Conservation (phyloP, 805 yeast genomes). For the Yueomyces sinensis region DNA sequence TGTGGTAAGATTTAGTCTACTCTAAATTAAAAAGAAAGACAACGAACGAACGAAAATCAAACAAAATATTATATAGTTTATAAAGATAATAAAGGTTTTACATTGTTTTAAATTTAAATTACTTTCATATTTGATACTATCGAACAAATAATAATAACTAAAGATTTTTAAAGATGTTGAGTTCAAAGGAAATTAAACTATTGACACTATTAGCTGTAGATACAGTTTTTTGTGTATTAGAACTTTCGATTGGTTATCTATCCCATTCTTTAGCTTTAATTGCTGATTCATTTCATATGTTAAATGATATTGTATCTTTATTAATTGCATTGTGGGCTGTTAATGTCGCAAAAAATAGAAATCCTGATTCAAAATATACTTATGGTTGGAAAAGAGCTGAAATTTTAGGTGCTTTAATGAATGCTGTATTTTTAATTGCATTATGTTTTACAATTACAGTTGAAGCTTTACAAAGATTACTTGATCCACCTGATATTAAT, state of each 20-base stretch:
- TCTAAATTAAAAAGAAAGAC: too few relatives aligned
- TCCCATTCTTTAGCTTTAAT: slow-evolving; percentile 89
- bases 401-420: slow-evolving; percentile 85
- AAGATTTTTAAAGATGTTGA: too few relatives aligned
- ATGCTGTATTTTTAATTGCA: slow-evolving; percentile 87
- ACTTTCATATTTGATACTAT: too few relatives aligned
- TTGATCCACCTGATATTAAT: slow-evolving; percentile 64
- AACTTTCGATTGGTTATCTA: slow-evolving; percentile 74
- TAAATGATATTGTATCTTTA: slow-evolving; percentile 83
- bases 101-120: too few relatives aligned
- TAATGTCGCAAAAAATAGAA: slow-evolving; percentile 64
- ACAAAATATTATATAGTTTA: too few relatives aligned
- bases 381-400: slow-evolving; percentile 99
- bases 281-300: slow-evolving; percentile 97
- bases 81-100: too few relatives aligned
- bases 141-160: too few relatives aligned
- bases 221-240: slow-evolving; percentile 71
- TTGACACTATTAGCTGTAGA: slow-evolving; percentile 60
- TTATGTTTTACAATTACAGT: slow-evolving; percentile 83
- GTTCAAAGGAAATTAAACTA: slow-evolving; percentile 56
- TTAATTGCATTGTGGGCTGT: slow-evolving; percentile 96
- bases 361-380: slow-evolving; percentile 80
- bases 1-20: too few relatives aligned
- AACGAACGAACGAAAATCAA: too few relatives aligned
- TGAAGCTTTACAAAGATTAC: slow-evolving; percentile 84